phyloP scores from a whole-genome alignment of 2,329 filamentous ascomycete species.

The Ceratocystis lukuohia region DNA sequence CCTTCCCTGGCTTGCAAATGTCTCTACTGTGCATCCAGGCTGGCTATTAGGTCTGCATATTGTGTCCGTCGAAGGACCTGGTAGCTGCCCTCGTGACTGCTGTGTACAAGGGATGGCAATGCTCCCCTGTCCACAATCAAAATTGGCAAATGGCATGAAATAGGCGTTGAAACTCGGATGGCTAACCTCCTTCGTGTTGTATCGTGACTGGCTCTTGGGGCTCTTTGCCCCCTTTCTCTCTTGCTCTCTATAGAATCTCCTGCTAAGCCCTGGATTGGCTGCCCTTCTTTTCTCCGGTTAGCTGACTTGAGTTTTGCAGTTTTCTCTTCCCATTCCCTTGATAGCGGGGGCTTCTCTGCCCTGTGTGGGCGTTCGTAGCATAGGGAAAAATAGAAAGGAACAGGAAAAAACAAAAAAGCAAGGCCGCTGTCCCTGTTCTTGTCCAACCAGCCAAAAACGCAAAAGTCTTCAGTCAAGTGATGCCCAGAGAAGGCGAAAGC shows the following conservation, averaged over 20 bases:
- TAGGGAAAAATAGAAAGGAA: background rate
- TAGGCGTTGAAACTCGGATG: background rate
- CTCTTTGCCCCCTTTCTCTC: too few species aligned
- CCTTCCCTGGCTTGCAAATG: background rate
- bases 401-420: background rate
- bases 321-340: background rate
- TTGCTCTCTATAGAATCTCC: too few species aligned
- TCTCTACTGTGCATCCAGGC: background rate
- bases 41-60: background rate
- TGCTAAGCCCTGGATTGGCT: too few species aligned
- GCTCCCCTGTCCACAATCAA: background rate
- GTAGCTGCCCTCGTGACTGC: background rate
- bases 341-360: background rate
- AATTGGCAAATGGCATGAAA: background rate
- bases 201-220: too few species aligned
- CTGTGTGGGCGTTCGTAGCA: background rate
- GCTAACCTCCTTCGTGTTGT: too few species aligned
- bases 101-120: background rate
- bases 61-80: background rate
- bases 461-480: too few species aligned
- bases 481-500: too few species aligned
- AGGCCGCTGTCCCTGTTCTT: too few species aligned
- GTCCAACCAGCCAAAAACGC: too few species aligned
- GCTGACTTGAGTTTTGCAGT: background rate
- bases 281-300: background rate